Evolutionary conservation across 352 stramenopile genomes (phyloP), one percentile per base, ranked within the genome.

Genomic region (Pythium oligandrum): DNA sequence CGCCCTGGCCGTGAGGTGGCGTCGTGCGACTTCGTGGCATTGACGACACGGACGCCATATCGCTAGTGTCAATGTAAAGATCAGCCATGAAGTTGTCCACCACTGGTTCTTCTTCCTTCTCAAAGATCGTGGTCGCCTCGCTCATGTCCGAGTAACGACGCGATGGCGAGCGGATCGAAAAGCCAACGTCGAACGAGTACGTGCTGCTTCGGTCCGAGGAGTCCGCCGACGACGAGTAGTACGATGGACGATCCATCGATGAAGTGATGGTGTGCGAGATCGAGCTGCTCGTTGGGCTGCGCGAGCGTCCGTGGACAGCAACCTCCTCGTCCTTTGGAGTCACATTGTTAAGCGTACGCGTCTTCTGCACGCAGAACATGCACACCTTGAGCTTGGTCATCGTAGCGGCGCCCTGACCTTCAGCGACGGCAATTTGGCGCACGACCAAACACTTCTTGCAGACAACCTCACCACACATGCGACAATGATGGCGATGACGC

Each of bases 401-500:
- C 3, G 10, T 33, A 26, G 35, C 17, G 34, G 26, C 26, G 10
- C 53, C 53, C 31, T 44, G 42, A 11, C n/a, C 7, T 6, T 35
- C 12, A 8, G 39, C 38, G 30, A 40, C 48, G 32, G 48, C 43
- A 12, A 53, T 39, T 12, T 51, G 34, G 26, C 53, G 53, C 30
- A 36, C 31, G 3, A 59, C 53, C 11, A 59, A 39, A 46, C 56
- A 63, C 31, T 63, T 63, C 12, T 48, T 57, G 49, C 78, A 89
- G 59, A 89, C 83, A 48, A 88, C 78, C 51, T 89, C 76, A 11
- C 78, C 81, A 26, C 81, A 91, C 76, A 88, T 85, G 12, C 81
- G 81, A 44, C 81, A 90, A 57, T 88, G 76, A 51, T 91, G 81
- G 2, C 81, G 78, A 30, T 83, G 75, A 34, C 73, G 67, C 34